A percentile compares a stretch with the other conserved stretches of the same genome.
phyloP scores from a whole-genome alignment of 2,329 filamentous ascomycete genomes.

The Beauveria bassiana region DNA sequence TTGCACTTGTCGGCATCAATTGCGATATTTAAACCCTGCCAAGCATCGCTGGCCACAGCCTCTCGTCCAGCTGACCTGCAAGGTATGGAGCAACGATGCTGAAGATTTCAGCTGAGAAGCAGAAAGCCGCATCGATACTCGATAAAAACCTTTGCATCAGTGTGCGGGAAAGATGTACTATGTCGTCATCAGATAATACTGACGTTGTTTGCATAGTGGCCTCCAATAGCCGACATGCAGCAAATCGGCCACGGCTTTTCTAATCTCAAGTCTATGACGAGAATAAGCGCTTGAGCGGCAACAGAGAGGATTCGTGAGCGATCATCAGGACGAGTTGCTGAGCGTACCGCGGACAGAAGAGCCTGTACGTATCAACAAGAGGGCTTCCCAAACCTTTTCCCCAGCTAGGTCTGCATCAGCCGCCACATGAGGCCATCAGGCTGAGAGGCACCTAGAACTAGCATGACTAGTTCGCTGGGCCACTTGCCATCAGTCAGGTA shows the following conservation, averaged over 20 bases:
- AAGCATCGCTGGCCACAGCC: background rate
- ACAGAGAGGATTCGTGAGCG: background rate
- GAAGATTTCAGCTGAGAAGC: background rate
- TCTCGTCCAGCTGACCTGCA: background rate
- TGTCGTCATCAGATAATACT: background rate
- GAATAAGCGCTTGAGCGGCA: background rate
- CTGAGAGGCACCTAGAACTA: background rate
- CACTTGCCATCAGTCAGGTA: background rate
- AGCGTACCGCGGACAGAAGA: too few relatives aligned
- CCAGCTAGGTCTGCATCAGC: background rate
- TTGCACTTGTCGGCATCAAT: background rate
- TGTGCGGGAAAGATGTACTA: background rate
- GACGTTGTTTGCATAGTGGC: background rate
- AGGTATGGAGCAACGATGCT: background rate
- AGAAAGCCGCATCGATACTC: background rate
- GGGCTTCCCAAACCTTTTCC: background rate
- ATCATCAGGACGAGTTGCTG: background rate
- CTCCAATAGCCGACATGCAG: background rate
- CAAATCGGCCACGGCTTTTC: background rate
- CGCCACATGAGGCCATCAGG: background rate
- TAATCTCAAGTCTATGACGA: background rate
- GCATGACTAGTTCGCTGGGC: background rate
- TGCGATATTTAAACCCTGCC: background rate
- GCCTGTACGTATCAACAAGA: background rate
- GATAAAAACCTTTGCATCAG: background rate